Conservation (phyloP, 2,329 filamentous ascomycete genomes). For the Catunica adiposa region DNA sequence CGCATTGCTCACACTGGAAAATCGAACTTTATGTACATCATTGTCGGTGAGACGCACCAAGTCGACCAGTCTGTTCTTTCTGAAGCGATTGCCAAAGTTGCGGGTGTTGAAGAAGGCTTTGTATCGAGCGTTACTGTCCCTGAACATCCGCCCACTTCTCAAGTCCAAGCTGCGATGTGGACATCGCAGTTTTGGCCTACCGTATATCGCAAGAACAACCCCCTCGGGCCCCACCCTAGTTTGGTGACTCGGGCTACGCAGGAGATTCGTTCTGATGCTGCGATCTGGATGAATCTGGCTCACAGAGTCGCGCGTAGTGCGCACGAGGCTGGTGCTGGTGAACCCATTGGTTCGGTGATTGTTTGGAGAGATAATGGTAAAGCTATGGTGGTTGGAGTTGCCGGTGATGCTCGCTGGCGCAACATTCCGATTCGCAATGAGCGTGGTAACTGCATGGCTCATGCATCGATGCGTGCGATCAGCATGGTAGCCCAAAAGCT, state of each 20-base stretch:
- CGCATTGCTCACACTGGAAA: slow-evolving; percentile 42
- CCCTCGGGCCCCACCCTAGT: slow-evolving; percentile 67
- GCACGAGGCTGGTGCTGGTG: slow-evolving; percentile 41
- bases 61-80: slow-evolving; percentile 30
- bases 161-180: slow-evolving; percentile 59
- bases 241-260: slow-evolving; percentile 53
- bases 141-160: slow-evolving; percentile 55
- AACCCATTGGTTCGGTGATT: slow-evolving; percentile 58
- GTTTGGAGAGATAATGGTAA: slow-evolving; percentile 43
- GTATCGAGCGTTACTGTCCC: slow-evolving; percentile 53
- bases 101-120: slow-evolving; percentile 35
- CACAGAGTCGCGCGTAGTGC: slow-evolving; percentile 45
- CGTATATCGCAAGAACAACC: slow-evolving; percentile 74
- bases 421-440: slow-evolving; percentile 30
- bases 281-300: slow-evolving; percentile 52
- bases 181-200: slow-evolving; percentile 66
- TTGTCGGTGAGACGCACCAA: slow-evolving; percentile 27
- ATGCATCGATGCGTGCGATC: slow-evolving; percentile 62
- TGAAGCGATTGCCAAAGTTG: slow-evolving; percentile 4
- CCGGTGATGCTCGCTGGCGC: slow-evolving; percentile 60
- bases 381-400: slow-evolving; percentile 49
- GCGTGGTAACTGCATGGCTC: slow-evolving; percentile 59
- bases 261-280: slow-evolving; percentile 47
- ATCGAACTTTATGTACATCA: slow-evolving; percentile 43
- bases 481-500: slow-evolving; percentile 63